These are phyloP conservation scores for Apiotrichum laibachii DNA, from an alignment of 1,284 basidiomycete species.

Conservation along the genomic window DNA sequence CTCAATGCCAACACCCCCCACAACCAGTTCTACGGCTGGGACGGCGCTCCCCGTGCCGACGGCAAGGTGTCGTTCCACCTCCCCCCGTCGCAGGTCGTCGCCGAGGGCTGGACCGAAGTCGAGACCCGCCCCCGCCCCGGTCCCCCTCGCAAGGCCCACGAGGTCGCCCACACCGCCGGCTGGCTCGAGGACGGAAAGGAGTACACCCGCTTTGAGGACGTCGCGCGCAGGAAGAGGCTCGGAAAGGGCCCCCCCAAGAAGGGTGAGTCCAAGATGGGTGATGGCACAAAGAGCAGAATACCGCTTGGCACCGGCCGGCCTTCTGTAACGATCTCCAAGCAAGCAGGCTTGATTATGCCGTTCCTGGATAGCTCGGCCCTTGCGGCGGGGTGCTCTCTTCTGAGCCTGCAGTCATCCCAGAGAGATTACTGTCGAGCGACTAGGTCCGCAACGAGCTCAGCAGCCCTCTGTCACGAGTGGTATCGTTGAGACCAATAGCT, in stretches of 20 bases:
- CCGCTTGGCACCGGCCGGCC: too few relatives aligned
- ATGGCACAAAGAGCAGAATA: too few relatives aligned
- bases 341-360: too few relatives aligned
- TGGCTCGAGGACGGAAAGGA: conserved; percentile 41
- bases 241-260: conserved; percentile 49
- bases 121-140: conserved; percentile 22
- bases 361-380: too few relatives aligned
- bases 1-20: conserved; percentile 23
- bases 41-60: conserved; percentile 23
- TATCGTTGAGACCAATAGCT: not conserved
- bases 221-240: conserved; percentile 27
- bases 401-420: too few relatives aligned
- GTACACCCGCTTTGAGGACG: conserved; percentile 32
- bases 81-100: conserved; percentile 19
- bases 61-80: conserved; percentile 16
- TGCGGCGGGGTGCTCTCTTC: too few relatives aligned
- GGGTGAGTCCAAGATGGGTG: conserved; percentile 41
- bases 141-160: conserved; percentile 11
- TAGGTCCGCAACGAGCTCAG: too few relatives aligned
- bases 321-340: too few relatives aligned
- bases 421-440: too few relatives aligned
- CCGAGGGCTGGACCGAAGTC: conserved; percentile 31
- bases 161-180: conserved; percentile 20
- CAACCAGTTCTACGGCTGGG: conserved; percentile 38
- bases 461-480: too few relatives aligned